These are phyloP conservation scores for Friedmanniomyces endolithicus DNA, from an alignment of 495 filamentous ascomycete genomes.

Conservation along the genomic window DNA sequence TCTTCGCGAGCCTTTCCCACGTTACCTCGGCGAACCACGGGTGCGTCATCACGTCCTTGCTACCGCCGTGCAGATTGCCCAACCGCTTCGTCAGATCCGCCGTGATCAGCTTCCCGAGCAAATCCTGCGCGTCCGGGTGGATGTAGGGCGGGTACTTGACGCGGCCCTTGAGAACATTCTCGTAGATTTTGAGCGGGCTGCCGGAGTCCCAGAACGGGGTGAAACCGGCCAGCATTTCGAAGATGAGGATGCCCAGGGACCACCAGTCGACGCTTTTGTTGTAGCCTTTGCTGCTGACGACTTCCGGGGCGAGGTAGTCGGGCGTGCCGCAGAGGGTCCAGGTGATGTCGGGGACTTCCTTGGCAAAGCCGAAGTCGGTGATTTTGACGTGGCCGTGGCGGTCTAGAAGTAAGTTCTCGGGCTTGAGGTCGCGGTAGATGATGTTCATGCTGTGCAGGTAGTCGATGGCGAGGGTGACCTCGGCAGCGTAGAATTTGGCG, in stretches of 20 bases:
- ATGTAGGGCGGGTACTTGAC: constrained; percentile 95
- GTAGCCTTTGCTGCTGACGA: constrained; percentile 93
- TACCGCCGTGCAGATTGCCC: constrained; percentile 86
- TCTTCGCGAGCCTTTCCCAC: constrained; percentile 83
- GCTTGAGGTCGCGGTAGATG: constrained; percentile 95
- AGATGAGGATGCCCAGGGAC: constrained; percentile 95
- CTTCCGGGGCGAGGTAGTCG: constrained; percentile 96
- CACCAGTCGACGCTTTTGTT: constrained; percentile 99
- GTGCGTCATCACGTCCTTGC: constrained; percentile 86
- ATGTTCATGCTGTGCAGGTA: constrained; percentile 93
- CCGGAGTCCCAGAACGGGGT: constrained; percentile 98
- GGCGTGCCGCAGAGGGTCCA: constrained; percentile 98
- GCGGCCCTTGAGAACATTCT: constrained; percentile 87
- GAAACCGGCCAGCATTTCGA: constrained; percentile 98
- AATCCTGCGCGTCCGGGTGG: constrained; percentile 82
- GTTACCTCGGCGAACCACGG: constrained; percentile 96
- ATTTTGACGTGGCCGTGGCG: constrained; percentile 96
- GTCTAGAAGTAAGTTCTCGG: constrained; percentile 89
- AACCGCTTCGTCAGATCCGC: constrained; percentile 87
- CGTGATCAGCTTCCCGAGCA: constrained; percentile 86
- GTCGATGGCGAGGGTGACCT: constrained; percentile 88
- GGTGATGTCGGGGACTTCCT: constrained; percentile 95
- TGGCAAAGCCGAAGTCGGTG: constrained; percentile 97
- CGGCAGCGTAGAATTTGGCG: constrained; percentile 96
- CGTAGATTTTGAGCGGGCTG: constrained; percentile 96